phyloP scores from a whole-genome alignment of 2,329 filamentous ascomycete genomes.

The Phialemoniopsis sp. region DNA sequence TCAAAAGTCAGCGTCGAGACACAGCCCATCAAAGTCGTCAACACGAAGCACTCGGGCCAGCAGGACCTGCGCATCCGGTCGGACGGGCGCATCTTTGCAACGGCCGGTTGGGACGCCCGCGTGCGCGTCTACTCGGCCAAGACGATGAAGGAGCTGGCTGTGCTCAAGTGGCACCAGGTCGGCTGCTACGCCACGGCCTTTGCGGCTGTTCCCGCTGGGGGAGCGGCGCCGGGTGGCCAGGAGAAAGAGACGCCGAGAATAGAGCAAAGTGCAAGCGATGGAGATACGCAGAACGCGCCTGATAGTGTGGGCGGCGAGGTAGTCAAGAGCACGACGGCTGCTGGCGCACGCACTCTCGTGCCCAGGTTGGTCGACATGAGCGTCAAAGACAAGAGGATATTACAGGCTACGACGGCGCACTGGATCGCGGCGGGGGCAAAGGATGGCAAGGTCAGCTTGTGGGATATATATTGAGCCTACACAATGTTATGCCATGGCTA shows the following conservation, averaged over 20 bases:
- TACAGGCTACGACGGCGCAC: conserved; percentile 66
- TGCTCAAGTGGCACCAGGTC: conserved; percentile 90
- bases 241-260: conserved; percentile 2
- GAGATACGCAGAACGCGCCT: neutral
- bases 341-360: conserved; percentile 15
- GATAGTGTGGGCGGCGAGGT: neutral
- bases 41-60: conserved; percentile 88
- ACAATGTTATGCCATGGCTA: too few relatives aligned
- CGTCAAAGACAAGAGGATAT: conserved; percentile 60
- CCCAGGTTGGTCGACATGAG: conserved; percentile 29
- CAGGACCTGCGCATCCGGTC: conserved; percentile 74
- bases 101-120: conserved; percentile 86
- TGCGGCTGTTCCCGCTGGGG: conserved; percentile 34
- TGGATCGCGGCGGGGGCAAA: conserved; percentile 91
- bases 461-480: conserved; percentile 74
- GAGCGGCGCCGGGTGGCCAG: conserved; percentile 5
- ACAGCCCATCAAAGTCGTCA: conserved; percentile 54
- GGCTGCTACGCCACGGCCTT: conserved; percentile 83
- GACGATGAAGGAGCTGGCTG: conserved; percentile 81
- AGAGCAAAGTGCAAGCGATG: conserved; percentile 1
- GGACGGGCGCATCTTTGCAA: conserved; percentile 81
- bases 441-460: conserved; percentile 91
- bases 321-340: conserved; percentile 3
- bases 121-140: conserved; percentile 77
- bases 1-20: conserved; percentile 17